Evolutionary conservation across 352 stramenopile species (phyloP).

Genomic region (Halophytophthora batemanensis): DNA sequence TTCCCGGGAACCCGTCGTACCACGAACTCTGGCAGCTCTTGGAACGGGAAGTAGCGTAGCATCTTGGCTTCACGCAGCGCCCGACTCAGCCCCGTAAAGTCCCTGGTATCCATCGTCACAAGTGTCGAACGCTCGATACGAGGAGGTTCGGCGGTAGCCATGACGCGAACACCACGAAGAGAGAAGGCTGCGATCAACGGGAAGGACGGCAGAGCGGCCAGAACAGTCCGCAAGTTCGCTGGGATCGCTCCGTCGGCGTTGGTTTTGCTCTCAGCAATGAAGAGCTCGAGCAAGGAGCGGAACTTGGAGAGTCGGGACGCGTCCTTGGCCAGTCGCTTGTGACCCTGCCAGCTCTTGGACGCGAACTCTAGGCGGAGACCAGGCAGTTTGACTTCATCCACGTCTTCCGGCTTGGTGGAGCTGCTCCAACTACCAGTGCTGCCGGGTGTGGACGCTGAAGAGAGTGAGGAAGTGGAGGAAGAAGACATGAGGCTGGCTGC

Average conservation of each 20-base stretch:
- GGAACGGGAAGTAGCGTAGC: conserved; percentile 58
- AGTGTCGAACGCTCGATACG: conserved; percentile 35
- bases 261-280: conserved; percentile 32
- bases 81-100: conserved; percentile 44
- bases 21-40: conserved; percentile 57
- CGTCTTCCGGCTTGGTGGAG: conserved; percentile 22
- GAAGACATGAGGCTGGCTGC: conserved; percentile 23
- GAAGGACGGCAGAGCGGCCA: conserved; percentile 47
- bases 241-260: conserved; percentile 21
- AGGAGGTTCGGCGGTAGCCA: conserved; percentile 49
- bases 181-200: conserved; percentile 59
- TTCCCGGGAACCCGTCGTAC: conserved; percentile 40
- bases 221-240: conserved; percentile 12
- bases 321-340: conserved; percentile 62
- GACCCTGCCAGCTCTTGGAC: conserved; percentile 63
- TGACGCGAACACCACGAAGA: conserved; percentile 48
- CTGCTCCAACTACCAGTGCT: background rate
- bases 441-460: conserved; percentile 7
- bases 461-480: conserved; percentile 24
- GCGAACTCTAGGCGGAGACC: conserved; percentile 63
- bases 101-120: conserved; percentile 42
- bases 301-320: conserved; percentile 46
- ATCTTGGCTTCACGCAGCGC: conserved; percentile 47
- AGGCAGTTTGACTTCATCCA: conserved; percentile 56
- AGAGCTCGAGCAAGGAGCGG: conserved; percentile 49